Evolutionary conservation across 2,329 filamentous ascomycete species (phyloP).

Genomic region (Bimuria novae-zelandiae): DNA sequence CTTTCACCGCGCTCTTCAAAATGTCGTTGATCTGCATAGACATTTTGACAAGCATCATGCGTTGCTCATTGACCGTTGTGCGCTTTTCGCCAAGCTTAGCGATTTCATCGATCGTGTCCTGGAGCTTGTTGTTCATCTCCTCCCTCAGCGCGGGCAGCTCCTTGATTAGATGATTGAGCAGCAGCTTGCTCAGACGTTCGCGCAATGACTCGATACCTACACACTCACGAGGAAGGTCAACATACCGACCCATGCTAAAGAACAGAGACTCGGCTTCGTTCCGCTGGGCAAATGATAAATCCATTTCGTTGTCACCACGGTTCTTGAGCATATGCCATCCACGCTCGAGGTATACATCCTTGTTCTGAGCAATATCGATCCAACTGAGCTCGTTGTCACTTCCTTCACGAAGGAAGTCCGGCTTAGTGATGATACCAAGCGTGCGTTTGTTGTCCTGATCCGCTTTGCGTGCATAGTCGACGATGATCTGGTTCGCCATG

Average conservation of each 20-base stretch:
- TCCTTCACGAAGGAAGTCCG: conserved; percentile 50
- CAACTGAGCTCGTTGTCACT: conserved; percentile 49
- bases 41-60: conserved; percentile 53
- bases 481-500: conserved; percentile 62
- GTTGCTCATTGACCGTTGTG: conserved; percentile 54
- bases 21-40: conserved; percentile 53
- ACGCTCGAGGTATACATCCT: conserved; percentile 47
- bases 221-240: conserved; percentile 26
- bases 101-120: conserved; percentile 40
- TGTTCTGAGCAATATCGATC: conserved; percentile 47
- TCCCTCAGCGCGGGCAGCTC: conserved; percentile 42
- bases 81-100: conserved; percentile 56
- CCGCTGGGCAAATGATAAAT: conserved; percentile 46
- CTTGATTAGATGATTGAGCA: conserved; percentile 45
- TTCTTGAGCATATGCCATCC: conserved; percentile 63
- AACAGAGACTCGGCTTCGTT: conserved; percentile 45
- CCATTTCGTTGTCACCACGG: conserved; percentile 43
- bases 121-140: conserved; percentile 37
- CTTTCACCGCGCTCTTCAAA: conserved; percentile 54
- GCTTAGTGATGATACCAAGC: conserved; percentile 63
- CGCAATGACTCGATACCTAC: conserved; percentile 58
- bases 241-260: conserved; percentile 40
- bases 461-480: conserved; percentile 53
- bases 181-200: conserved; percentile 56
- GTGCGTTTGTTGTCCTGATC: conserved; percentile 56